These are phyloP conservation scores for Tetrahymena malaccensis DNA, from an alignment of 73 alveolate genomes.

Conservation along the genomic window DNA sequence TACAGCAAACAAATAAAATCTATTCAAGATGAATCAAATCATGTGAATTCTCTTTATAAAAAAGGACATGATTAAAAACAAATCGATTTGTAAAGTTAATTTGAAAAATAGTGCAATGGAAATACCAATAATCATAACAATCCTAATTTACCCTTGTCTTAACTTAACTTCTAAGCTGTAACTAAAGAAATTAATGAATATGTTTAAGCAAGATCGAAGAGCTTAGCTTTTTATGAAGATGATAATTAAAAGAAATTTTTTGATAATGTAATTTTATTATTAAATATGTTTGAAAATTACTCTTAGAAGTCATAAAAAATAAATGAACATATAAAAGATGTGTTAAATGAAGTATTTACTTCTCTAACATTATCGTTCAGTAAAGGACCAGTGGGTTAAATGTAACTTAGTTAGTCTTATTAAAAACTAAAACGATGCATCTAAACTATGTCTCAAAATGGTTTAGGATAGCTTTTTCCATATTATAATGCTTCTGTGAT, in stretches of 20 bases:
- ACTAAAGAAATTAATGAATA: background rate
- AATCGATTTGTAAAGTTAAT: background rate
- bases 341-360: background rate
- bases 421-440: background rate
- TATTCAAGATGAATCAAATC: background rate
- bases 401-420: background rate
- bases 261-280: background rate
- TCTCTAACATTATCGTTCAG: background rate
- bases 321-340: background rate
- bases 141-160: background rate
- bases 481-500: background rate
- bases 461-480: background rate
- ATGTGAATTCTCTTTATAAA: background rate
- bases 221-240: background rate
- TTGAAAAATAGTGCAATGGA: background rate
- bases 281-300: background rate
- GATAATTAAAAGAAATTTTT: background rate
- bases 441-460: background rate
- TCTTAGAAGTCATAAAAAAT: background rate
- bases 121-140: background rate
- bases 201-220: background rate
- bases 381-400: background rate
- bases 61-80: background rate
- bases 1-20: background rate
- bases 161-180: background rate